Evolutionary conservation across 352 stramenopile genomes (phyloP), one percentile per base, ranked within the genome.

Genomic region (Phytopythium ostracodes): DNA sequence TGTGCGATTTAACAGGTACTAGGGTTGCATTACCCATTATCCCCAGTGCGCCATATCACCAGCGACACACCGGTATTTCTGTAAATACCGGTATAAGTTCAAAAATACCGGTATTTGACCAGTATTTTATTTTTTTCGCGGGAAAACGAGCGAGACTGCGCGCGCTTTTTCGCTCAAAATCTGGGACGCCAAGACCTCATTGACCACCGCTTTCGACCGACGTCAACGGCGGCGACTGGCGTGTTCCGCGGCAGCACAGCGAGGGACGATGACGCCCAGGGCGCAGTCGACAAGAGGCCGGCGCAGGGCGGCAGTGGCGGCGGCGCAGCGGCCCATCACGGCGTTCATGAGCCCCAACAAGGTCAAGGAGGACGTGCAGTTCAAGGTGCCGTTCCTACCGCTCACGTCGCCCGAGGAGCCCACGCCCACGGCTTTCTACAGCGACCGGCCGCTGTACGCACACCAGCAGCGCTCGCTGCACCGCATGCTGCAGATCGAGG

Each of bases 401-500:
- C 74, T 94, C 7, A 87, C 73, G 1, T 79, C 85, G 14, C 85
- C 87, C 2, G 69, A 81, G 44, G 75, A 81, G 64, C 69, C 76
- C 49, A 92, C 87, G 50, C 87, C 87, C 0, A 52, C 63, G 4
- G 64, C 68, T 22, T 90, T 96, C 52, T 73, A 76, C 25, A 18
- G 35, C 9, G 49, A 73, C 0, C 58, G 77, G n/a, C 83, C 81
- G 51, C 72, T 96, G 22, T 93, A 89, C 62, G 70, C 75, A 20
- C 87, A 96, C 67, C 87, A 96, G 59, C 70, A 80, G n/a, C 85
- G 87, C 43, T 92, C 87, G 31, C 72, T 96, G 29, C 76, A 94
- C 65, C 81, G 87, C 66, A 94, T 93, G 80, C 70, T 90, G 42
- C 75, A 92, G 70, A 89, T 96, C 50, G 87, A 96, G 51, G 67